Conservation (phyloP, 1,284 basidiomycete genomes). For the Sphagnurus paluster region DNA sequence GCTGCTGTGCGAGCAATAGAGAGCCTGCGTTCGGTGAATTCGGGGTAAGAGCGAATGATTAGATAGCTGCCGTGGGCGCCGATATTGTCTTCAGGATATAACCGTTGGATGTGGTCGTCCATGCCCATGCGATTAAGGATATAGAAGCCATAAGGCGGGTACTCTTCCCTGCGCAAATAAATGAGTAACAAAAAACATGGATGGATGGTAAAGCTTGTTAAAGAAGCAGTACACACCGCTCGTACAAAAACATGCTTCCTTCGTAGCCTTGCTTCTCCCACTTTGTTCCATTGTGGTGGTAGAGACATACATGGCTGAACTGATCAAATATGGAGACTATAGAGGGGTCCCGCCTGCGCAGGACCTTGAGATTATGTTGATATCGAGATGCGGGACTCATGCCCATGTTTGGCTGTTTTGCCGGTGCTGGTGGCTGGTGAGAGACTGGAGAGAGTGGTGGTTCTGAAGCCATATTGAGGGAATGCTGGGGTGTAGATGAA, state of each 20-base stretch:
- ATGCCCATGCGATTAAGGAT: constrained; percentile 87
- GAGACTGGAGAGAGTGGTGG: constrained; percentile 18
- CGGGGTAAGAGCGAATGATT: constrained; percentile 74
- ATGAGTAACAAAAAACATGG: constrained; percentile 2
- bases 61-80: constrained; percentile 65
- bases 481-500: constrained; percentile 8
- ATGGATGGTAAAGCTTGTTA: background rate
- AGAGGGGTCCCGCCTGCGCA: constrained; percentile 77
- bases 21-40: constrained; percentile 60
- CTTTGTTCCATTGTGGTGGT: constrained; percentile 66
- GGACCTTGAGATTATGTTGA: constrained; percentile 79
- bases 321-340: constrained; percentile 82
- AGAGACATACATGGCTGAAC: constrained; percentile 83
- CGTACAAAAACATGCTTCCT: constrained; percentile 88
- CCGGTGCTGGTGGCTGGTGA: constrained; percentile 20
- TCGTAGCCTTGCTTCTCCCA: constrained; percentile 88
- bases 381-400: constrained; percentile 64
- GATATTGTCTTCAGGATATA: constrained; percentile 81
- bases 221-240: constrained; percentile 53
- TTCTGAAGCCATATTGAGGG: constrained; percentile 4
- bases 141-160: constrained; percentile 85
- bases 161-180: constrained; percentile 45
- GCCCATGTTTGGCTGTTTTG: constrained; percentile 31
- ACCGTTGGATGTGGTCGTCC: constrained; percentile 76
- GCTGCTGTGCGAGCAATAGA: constrained; percentile 30